These are phyloP conservation scores for Mangifera indica DNA, from an alignment of 345 rosid species.

Conservation along the genomic window DNA sequence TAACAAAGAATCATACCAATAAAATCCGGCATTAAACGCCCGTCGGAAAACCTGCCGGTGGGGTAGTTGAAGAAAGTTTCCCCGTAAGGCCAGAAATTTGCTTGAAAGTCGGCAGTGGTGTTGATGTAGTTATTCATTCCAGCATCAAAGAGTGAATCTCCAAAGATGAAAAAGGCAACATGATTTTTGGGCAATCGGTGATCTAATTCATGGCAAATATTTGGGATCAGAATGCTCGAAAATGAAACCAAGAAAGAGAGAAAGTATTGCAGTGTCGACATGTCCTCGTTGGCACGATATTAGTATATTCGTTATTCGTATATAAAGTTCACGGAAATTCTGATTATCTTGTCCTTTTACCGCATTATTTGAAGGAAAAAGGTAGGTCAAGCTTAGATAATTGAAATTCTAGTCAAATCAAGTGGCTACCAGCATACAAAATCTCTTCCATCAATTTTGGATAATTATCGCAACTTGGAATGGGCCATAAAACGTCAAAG, in stretches of 20 bases:
- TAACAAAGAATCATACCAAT: conserved; percentile 17
- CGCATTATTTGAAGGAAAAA: too few relatives aligned
- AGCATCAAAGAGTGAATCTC: conserved; percentile 37
- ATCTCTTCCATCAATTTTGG: too few relatives aligned
- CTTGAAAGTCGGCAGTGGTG: conserved; percentile 17
- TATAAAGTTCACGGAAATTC: too few relatives aligned
- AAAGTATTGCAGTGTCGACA: neutral
- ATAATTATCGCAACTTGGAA: too few relatives aligned
- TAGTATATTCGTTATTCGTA: too few relatives aligned
- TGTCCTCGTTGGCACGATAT: neutral
- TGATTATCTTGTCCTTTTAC: too few relatives aligned
- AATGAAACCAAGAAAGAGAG: neutral
- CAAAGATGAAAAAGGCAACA: conserved; percentile 30
- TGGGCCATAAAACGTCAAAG: too few relatives aligned
- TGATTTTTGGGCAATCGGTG: neutral
- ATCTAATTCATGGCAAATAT: neutral
- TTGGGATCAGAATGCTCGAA: neutral
- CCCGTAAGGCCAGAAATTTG: conserved; percentile 32
- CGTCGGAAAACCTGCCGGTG: conserved; percentile 27
- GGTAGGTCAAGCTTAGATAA: too few relatives aligned
- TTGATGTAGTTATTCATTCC: conserved; percentile 37
- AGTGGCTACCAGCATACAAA: too few relatives aligned
- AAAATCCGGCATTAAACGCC: conserved; percentile 28
- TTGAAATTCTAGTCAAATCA: too few relatives aligned
- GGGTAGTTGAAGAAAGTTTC: conserved; percentile 28